Evolutionary conservation across 768 basidiomycete genomes (phyloP).

Genomic region (Amanita subjunquillea): DNA sequence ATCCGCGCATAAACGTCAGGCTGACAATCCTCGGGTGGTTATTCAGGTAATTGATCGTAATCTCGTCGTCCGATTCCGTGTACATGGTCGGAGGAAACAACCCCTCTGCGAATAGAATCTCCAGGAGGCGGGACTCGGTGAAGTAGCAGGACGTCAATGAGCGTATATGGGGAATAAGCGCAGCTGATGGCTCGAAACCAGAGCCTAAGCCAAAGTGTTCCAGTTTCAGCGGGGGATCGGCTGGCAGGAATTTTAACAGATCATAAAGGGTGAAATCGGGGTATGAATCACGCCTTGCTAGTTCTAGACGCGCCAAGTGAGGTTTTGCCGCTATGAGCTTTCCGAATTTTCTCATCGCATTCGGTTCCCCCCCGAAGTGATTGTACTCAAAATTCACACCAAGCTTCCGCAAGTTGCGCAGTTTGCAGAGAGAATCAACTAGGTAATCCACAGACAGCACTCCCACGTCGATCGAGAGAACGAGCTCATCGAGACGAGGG

Average conservation of each 20-base stretch:
- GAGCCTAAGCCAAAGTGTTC: background rate
- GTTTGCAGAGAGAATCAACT: background rate
- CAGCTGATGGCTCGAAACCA: background rate
- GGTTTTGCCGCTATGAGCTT: slow-evolving; percentile 1
- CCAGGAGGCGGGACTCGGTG: background rate
- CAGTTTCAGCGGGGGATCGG: background rate
- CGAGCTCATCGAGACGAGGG: background rate
- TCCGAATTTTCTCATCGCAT: background rate
- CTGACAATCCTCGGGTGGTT: background rate
- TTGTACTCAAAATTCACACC: background rate
- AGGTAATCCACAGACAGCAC: background rate
- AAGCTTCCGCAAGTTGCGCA: background rate
- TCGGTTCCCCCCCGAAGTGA: no score
- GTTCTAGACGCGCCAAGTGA: background rate
- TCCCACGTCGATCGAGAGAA: background rate
- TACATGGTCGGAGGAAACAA: background rate
- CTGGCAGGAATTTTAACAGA: background rate
- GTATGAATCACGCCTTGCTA: background rate
- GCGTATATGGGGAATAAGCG: background rate
- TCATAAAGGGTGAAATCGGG: background rate
- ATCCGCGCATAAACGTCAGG: background rate
- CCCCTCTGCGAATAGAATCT: background rate
- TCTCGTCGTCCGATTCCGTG: background rate
- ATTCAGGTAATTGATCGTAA: background rate
- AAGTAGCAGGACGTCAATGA: background rate